A percentile compares a stretch with the other conserved stretches of the same genome.
phyloP scores from a whole-genome alignment of 345 rosid genomes.

The Camelina hispida region DNA sequence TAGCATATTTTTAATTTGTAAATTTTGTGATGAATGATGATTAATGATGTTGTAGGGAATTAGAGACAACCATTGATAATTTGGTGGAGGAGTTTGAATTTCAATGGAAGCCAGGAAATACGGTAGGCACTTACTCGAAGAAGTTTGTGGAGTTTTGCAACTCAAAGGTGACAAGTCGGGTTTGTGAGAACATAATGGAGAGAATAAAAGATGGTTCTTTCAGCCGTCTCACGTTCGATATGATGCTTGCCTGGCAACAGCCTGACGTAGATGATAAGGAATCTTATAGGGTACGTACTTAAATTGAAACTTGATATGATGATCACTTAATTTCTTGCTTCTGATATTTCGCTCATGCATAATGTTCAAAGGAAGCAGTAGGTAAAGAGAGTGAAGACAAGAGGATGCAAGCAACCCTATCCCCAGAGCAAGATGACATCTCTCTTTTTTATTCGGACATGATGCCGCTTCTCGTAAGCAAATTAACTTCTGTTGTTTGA shows the following conservation, averaged over 20 bases:
- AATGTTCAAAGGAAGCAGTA: conserved; percentile 54
- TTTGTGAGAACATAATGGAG: conserved; percentile 60
- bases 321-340: not conserved
- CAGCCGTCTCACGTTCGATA: conserved; percentile 70
- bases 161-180: conserved; percentile 50
- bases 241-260: conserved; percentile 91
- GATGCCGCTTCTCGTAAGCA: conserved; percentile 93
- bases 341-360: no score
- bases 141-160: conserved; percentile 77
- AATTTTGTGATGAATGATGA: not conserved
- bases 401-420: conserved; percentile 43
- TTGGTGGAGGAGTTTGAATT: conserved; percentile 72
- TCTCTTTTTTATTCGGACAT: conserved; percentile 85
- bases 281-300: conserved; percentile 38
- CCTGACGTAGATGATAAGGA: conserved; percentile 59
- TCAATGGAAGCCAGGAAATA: conserved; percentile 58
- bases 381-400: conserved; percentile 75
- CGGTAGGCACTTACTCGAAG: conserved; percentile 54
- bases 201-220: conserved; percentile 70
- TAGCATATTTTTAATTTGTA: not conserved
- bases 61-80: conserved; percentile 50
- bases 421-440: conserved; percentile 67
- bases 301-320: not conserved
- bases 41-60: conserved; percentile 52
- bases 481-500: not conserved